These are phyloP conservation scores for Incumbomyces delicatus DNA, from an alignment of 2,329 filamentous ascomycete genomes.

Conservation along the genomic window DNA sequence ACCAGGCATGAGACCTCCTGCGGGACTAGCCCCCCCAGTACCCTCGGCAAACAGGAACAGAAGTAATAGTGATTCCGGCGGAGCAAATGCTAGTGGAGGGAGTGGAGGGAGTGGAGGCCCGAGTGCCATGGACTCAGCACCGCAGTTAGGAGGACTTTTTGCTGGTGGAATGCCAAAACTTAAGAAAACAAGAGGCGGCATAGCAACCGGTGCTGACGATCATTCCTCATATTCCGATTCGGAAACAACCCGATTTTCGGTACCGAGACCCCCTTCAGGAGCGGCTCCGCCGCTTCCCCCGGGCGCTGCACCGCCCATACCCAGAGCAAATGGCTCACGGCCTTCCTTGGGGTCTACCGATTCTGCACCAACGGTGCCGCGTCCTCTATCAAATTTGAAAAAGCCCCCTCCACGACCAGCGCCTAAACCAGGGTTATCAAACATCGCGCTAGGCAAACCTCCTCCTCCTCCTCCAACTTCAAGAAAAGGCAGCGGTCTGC, in stretches of 20 bases:
- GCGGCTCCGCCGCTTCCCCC: constrained; percentile 47
- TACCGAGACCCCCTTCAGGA: constrained; percentile 42
- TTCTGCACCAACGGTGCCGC: constrained; percentile 40
- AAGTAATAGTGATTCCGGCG: constrained; percentile 68
- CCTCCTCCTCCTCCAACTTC: constrained; percentile 48
- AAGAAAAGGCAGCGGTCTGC: constrained; percentile 38
- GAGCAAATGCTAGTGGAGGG: constrained; percentile 26
- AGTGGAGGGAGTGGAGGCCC: constrained; percentile 33
- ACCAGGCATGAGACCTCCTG: constrained; percentile 55
- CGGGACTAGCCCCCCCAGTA: constrained; percentile 61
- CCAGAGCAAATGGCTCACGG: constrained; percentile 43
- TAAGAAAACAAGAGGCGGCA: constrained; percentile 74
- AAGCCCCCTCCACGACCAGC: constrained; percentile 44
- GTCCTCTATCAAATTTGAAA: constrained; percentile 48
- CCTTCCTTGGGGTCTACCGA: constrained; percentile 41
- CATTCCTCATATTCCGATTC: constrained; percentile 74
- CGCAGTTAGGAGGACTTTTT: constrained; percentile 80
- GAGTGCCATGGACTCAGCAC: constrained; percentile 48
- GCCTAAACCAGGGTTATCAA: constrained; percentile 52
- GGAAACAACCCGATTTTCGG: constrained; percentile 47
- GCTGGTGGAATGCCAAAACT: constrained; percentile 93
- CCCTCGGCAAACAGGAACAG: constrained; percentile 56
- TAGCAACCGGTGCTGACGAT: constrained; percentile 63
- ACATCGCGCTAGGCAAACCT: constrained; percentile 42
- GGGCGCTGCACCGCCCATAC: constrained; percentile 47